phyloP scores from a whole-genome alignment of 1,284 basidiomycete species.

The Austroboletus rostrupii region DNA sequence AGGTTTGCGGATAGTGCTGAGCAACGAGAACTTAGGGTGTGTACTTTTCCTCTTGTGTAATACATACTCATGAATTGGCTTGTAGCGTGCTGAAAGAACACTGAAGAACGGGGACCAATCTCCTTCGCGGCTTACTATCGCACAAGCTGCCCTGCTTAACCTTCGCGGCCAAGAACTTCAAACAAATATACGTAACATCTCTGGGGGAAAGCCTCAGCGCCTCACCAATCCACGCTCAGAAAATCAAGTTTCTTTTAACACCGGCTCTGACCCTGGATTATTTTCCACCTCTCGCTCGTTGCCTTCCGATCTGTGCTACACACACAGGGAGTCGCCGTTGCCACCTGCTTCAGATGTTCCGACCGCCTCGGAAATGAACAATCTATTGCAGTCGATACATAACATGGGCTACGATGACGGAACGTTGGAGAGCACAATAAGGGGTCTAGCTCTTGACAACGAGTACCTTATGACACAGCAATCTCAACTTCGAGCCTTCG shows the following conservation, averaged over 20 bases:
- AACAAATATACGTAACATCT: conserved; percentile 7
- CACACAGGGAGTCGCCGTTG: conserved; percentile 15
- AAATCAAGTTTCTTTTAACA: conserved; percentile 2
- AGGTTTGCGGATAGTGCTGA: conserved; percentile 67
- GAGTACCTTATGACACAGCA: conserved; percentile 22
- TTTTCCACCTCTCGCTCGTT: conserved; percentile 20
- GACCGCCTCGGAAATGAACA: conserved; percentile 16
- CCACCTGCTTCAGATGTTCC: conserved; percentile 12
- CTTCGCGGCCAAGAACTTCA: conserved; percentile 58
- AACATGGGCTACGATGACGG: conserved; percentile 18
- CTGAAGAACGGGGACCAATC: conserved; percentile 53
- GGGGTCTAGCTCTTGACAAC: conserved; percentile 13
- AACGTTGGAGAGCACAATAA: conserved; percentile 10
- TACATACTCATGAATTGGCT: background rate
- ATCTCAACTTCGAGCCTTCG: conserved; percentile 22
- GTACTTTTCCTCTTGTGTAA: conserved; percentile 15
- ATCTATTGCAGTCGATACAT: conserved; percentile 26
- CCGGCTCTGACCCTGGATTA: background rate
- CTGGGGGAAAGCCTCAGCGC: conserved; percentile 5
- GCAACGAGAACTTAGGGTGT: conserved; percentile 43
- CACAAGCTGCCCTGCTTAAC: conserved; percentile 70
- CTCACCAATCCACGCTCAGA: conserved; percentile 1
- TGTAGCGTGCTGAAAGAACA: conserved; percentile 46
- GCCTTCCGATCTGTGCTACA: conserved; percentile 18
- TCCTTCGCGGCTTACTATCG: conserved; percentile 64